These are phyloP conservation scores for Galerina marginata DNA, from an alignment of 768 basidiomycete species.

Conservation along the genomic window DNA sequence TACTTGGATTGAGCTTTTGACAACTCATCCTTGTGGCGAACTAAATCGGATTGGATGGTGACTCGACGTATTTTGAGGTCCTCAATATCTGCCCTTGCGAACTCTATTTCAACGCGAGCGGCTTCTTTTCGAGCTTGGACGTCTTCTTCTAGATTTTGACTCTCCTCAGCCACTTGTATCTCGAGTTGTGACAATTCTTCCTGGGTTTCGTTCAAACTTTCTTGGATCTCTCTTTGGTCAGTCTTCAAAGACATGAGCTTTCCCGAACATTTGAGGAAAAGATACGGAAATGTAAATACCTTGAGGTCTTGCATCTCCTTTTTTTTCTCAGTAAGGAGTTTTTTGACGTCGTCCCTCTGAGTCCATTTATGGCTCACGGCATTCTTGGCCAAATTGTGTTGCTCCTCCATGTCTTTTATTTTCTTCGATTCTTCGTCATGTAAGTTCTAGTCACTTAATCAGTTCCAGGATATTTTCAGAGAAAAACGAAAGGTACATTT, in stretches of 20 bases:
- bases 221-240: background rate
- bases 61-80: background rate
- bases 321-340: too few species aligned
- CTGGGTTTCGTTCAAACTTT: background rate
- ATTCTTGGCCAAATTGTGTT: background rate
- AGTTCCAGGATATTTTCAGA: too few species aligned
- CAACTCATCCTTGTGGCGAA: background rate
- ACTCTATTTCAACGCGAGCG: background rate
- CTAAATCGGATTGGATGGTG: background rate
- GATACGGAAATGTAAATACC: too few species aligned
- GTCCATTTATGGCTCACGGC: too few species aligned
- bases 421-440: background rate
- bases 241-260: too few species aligned
- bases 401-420: background rate
- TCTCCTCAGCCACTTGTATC: slow-evolving; percentile 1
- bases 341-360: too few species aligned
- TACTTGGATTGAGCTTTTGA: background rate
- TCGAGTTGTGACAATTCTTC: background rate
- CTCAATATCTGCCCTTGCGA: background rate
- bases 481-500: background rate
- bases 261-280: too few species aligned
- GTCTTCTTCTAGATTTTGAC: background rate
- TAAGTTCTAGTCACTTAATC: background rate
- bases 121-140: background rate
- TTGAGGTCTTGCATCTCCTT: too few species aligned